Conservation (phyloP, 495 filamentous ascomycete genomes). For the Penicillium pancosmium region DNA sequence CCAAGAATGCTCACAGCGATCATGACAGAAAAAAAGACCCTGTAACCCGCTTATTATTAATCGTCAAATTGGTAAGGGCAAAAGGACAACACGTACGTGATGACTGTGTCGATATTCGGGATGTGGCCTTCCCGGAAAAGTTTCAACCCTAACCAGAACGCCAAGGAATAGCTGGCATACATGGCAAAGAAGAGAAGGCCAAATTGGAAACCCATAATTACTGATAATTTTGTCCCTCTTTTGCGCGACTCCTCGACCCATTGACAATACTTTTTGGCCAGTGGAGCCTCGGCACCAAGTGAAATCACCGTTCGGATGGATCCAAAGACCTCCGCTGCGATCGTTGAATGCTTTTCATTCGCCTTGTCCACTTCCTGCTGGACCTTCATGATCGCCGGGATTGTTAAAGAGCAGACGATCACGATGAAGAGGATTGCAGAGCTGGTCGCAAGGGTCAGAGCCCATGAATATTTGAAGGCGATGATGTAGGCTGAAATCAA, state of each 20-base stretch:
- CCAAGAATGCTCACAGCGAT: conserved; percentile 32
- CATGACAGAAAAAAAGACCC: conserved; percentile 51
- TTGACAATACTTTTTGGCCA: conserved; percentile 42
- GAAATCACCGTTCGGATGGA: conserved; percentile 57
- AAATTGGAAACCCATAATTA: conserved; percentile 32
- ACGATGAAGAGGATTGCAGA: conserved; percentile 45
- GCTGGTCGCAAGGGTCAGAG: conserved; percentile 49
- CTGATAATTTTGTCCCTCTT: conserved; percentile 45
- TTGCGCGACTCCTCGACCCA: conserved; percentile 61
- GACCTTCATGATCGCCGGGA: conserved; percentile 47
- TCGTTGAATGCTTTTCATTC: conserved; percentile 36
- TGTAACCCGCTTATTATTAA: conserved; percentile 21
- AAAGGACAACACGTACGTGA: conserved; percentile 47
- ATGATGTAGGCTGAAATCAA: conserved; percentile 55
- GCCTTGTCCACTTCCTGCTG: conserved; percentile 32
- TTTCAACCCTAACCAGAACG: conserved; percentile 55
- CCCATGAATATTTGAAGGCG: conserved; percentile 52
- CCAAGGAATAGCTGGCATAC: conserved; percentile 53
- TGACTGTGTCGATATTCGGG: conserved; percentile 48
- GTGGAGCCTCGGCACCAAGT: conserved; percentile 45
- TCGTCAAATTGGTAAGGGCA: neutral
- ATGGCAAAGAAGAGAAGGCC: conserved; percentile 40
- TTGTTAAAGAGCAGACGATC: conserved; percentile 19
- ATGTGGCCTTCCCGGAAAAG: conserved; percentile 40
- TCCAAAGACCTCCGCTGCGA: conserved; percentile 53